phyloP scores from a whole-genome alignment of 106 monocot genomes.

The Agapanthus africanus region DNA sequence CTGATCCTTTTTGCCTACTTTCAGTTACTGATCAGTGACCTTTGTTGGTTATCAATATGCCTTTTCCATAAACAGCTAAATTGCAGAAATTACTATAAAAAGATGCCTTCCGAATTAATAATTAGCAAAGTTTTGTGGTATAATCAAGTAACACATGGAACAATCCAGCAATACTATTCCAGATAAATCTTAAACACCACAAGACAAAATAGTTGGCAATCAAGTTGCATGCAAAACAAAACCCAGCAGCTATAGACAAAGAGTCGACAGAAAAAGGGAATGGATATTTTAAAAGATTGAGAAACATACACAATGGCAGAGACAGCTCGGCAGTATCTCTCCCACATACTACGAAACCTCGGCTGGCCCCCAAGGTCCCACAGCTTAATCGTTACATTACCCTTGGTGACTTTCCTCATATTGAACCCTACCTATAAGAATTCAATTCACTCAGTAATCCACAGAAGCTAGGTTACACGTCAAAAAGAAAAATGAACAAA shows the following conservation, averaged over 20 bases:
- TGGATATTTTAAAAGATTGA: neutral
- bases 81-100: neutral
- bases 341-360: slow-evolving; percentile 99
- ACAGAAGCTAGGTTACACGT: neutral
- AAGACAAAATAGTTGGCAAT: neutral
- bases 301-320: slow-evolving; percentile 93
- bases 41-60: too few species aligned
- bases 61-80: neutral
- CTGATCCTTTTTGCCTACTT: too few species aligned
- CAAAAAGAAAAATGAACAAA: slow-evolving; percentile 2
- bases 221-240: neutral
- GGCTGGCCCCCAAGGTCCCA: slow-evolving; percentile 99
- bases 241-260: neutral
- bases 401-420: slow-evolving; percentile 95
- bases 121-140: too few species aligned
- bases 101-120: neutral
- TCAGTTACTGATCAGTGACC: neutral
- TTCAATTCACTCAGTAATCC: neutral
- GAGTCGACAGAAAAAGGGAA: neutral
- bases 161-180: neutral
- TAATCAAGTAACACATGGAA: neutral
- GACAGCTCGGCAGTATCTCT: slow-evolving; percentile 92
- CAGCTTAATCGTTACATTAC: slow-evolving; percentile 93
- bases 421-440: slow-evolving; percentile 77
- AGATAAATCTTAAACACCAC: neutral